phyloP scores from a whole-genome alignment of 805 yeast species.

The Saturnispora zaruensis region DNA sequence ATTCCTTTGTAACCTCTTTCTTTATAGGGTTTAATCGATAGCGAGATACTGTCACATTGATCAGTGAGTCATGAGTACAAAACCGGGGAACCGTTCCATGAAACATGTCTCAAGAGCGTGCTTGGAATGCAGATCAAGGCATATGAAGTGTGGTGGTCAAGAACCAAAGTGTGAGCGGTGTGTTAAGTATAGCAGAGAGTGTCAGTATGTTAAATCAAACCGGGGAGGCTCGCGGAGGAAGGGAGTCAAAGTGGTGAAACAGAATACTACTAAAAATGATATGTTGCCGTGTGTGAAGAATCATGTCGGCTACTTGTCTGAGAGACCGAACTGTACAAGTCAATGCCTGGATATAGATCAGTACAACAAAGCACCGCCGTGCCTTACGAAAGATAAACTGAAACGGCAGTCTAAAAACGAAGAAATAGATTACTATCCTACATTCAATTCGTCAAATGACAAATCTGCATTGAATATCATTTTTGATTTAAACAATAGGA shows the following conservation, averaged over 20 bases:
- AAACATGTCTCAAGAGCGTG: slow-evolving; percentile 43
- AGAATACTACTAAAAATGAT: slow-evolving; percentile 3
- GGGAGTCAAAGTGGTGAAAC: slow-evolving; percentile 27
- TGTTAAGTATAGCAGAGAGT: slow-evolving; percentile 26
- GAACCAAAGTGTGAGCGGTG: slow-evolving; percentile 40
- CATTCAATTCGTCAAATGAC: slow-evolving; percentile 26
- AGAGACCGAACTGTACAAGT: slow-evolving; percentile 18
- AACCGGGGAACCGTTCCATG: not conserved
- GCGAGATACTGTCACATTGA: not conserved
- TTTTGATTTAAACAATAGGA: slow-evolving; percentile 19
- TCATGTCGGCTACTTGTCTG: slow-evolving; percentile 16
- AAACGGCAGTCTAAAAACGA: not conserved
- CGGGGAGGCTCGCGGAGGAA: slow-evolving; percentile 47
- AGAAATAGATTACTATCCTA: slow-evolving; percentile 24
- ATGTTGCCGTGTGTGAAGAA: slow-evolving; percentile 27
- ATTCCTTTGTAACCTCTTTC: not conserved
- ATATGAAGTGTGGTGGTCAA: slow-evolving; percentile 42
- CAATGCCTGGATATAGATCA: slow-evolving; percentile 24
- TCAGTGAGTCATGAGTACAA: not conserved
- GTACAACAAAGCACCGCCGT: slow-evolving; percentile 24
- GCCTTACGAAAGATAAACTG: slow-evolving; percentile 18
- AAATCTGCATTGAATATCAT: slow-evolving; percentile 19
- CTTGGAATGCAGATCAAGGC: slow-evolving; percentile 42
- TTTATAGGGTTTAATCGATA: not conserved
- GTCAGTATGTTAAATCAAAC: slow-evolving; percentile 43